phyloP scores from a whole-genome alignment of 73 alveolate genomes.

The Paramecium caudatum region DNA sequence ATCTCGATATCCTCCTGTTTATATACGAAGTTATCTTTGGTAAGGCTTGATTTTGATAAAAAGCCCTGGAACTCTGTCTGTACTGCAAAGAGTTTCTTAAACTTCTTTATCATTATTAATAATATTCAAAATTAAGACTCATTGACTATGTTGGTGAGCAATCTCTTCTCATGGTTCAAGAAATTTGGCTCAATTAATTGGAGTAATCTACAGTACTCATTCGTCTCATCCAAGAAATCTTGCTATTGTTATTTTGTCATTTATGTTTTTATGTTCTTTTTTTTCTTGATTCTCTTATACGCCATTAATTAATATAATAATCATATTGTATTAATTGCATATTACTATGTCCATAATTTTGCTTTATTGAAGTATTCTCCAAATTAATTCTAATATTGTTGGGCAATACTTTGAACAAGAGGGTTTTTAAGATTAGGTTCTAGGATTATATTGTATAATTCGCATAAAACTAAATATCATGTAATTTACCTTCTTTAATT shows the following conservation, averaged over 20 bases:
- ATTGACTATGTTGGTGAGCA: not conserved
- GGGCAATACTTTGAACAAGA: not conserved
- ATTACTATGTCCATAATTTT: no score
- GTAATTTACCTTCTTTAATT: not conserved
- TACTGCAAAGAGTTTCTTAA: conserved; percentile 37
- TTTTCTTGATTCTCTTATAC: not conserved
- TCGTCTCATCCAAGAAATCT: not conserved
- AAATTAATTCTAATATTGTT: no score
- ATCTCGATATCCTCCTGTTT: conserved; percentile 57
- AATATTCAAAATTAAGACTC: conserved; percentile 7
- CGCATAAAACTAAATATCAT: not conserved
- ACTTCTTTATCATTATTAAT: conserved; percentile 18
- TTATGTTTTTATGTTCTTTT: not conserved
- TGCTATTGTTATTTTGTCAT: not conserved
- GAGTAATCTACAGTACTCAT: not conserved
- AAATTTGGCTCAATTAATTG: not conserved
- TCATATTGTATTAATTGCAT: no score
- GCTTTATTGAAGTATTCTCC: no score
- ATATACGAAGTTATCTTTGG: conserved; percentile 36
- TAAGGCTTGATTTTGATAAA: not conserved
- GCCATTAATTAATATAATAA: not conserved
- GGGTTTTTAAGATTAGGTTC: not conserved
- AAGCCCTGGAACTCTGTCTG: conserved; percentile 54
- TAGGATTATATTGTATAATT: no score
- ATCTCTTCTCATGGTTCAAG: not conserved